Conservation (phyloP, 306 rosid species). For the Malus asiatica region DNA sequence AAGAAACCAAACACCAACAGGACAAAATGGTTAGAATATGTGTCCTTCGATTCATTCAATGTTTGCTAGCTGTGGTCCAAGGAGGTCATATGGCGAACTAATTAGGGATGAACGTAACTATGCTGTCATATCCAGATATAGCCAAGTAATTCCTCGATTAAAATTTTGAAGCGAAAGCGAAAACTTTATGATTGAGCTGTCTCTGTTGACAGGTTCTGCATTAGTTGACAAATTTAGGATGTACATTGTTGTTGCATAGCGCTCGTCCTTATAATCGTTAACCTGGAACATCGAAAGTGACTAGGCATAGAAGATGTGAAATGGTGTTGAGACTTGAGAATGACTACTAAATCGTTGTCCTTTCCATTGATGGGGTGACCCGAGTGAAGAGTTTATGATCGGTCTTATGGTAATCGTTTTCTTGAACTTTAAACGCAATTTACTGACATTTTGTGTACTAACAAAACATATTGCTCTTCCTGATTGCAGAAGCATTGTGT, state of each 20-base stretch:
- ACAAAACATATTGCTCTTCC: not conserved
- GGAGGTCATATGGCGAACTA: not conserved
- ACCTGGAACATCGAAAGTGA: not conserved
- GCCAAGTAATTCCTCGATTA: not conserved
- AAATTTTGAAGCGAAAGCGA: not conserved
- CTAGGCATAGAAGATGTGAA: not conserved
- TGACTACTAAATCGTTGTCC: not conserved
- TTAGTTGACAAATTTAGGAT: not conserved
- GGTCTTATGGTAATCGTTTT: not conserved
- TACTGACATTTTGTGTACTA: not conserved
- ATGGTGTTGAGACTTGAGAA: not conserved
- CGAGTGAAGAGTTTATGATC: not conserved
- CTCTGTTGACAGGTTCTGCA: not conserved
- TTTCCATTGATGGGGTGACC: not conserved
- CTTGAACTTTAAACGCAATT: not conserved
- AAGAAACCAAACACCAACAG: not conserved
- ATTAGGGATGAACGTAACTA: not conserved
- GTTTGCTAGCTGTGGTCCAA: not conserved
- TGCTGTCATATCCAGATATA: not conserved
- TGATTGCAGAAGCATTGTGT: slow-evolving; percentile 55
- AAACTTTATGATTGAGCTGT: not conserved
- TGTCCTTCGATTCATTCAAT: not conserved
- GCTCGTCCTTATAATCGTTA: not conserved
- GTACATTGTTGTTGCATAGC: not conserved
- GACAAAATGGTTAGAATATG: not conserved